Evolutionary conservation across 129 eudicot species (phyloP).

Genomic region (Flaveria ramosissima): DNA sequence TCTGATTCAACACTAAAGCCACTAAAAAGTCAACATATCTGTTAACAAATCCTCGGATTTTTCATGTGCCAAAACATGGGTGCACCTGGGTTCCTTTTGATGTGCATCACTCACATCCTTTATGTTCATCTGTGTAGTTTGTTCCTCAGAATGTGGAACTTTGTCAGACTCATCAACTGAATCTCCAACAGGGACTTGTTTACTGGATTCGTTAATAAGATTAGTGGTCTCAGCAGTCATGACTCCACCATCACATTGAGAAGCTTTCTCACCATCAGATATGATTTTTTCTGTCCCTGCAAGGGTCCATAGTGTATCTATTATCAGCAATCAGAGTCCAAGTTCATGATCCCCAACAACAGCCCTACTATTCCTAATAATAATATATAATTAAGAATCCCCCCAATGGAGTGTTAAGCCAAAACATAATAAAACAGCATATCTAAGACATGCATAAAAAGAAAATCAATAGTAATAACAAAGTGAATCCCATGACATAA

Average conservation of each 20-base stretch:
- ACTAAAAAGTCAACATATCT: slow-evolving; percentile 19
- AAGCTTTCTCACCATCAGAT: slow-evolving; percentile 27
- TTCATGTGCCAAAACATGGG: slow-evolving; percentile 13
- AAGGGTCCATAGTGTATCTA: slow-evolving; percentile 38
- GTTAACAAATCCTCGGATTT: slow-evolving; percentile 6
- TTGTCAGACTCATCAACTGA: slow-evolving; percentile 21
- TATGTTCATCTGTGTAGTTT: slow-evolving; percentile 28
- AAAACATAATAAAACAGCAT: neutral
- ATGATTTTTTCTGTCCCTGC: slow-evolving; percentile 45
- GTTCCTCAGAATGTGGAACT: slow-evolving; percentile 30
- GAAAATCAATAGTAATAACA: slow-evolving; percentile 2
- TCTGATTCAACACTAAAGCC: slow-evolving; percentile 30
- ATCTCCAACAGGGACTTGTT: slow-evolving; percentile 22
- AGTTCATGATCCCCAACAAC: slow-evolving; percentile 19
- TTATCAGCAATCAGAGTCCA: slow-evolving; percentile 32
- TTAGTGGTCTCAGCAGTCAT: slow-evolving; percentile 32
- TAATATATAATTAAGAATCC: slow-evolving; percentile 15
- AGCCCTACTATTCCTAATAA: slow-evolving; percentile 21
- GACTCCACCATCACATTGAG: slow-evolving; percentile 29
- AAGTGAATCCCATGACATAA: neutral
- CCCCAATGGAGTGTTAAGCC: slow-evolving; percentile 5
- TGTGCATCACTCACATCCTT: slow-evolving; percentile 41
- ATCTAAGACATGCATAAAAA: slow-evolving; percentile 7
- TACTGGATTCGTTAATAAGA: slow-evolving; percentile 13
- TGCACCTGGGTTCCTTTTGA: slow-evolving; percentile 51